Base-by-base conservation (phyloP, 2,329 filamentous ascomycete genomes). In the Ophiostoma populinum region DNA sequence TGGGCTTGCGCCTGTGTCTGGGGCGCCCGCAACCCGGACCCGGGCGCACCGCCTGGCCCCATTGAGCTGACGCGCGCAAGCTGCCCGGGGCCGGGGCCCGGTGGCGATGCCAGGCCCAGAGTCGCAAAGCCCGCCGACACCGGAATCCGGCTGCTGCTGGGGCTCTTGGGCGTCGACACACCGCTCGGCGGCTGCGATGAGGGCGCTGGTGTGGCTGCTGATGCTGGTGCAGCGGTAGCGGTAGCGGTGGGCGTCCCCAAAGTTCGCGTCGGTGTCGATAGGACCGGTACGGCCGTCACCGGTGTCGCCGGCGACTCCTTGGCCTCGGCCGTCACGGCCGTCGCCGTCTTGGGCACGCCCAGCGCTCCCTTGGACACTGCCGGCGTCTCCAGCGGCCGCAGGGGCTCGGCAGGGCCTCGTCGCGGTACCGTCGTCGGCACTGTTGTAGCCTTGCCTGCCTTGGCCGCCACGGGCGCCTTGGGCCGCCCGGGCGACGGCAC, bases 401-500 rank as follows among this genome's bases (percentile, higher is more conserved):
- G 17, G 9, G 33, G 29, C 24, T 26, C 25, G 15, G 19, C 10
- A 3, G 19, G 18, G 2, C 13, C 25, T 7, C 24, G n/a, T 9
- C 19, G 18, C 5, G 11, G 11, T 12, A 15, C 24, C 7, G 24
- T 17, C 9, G 26, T 20, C 4, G 47, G 30, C 16, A 42, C 43
- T 3, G 36, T 24, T 8, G 30, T 20, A 4, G 24, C 20, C 11
- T 10, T 32, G n/a, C n/a, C n/a, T 16, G 30, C 21, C n/a, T 32
- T 32, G 12, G 30, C 18, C 7, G 25, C 13, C 9, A 19, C 29
- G 8, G 24, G 32, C 3, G 35, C 15, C 24, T 16, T 32, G 7
- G 24, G 19, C 15, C 29, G 31, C 10, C n/a, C 25, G 26, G 46
- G 53, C 11, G 12, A 17, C 34, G n/a, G 26, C 13, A 22, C 5